A percentile compares a stretch with the other conserved stretches of the same genome.
Evolutionary conservation across 2,329 filamentous ascomycete species (phyloP).

Genomic region (Penicillium corylophilum): DNA sequence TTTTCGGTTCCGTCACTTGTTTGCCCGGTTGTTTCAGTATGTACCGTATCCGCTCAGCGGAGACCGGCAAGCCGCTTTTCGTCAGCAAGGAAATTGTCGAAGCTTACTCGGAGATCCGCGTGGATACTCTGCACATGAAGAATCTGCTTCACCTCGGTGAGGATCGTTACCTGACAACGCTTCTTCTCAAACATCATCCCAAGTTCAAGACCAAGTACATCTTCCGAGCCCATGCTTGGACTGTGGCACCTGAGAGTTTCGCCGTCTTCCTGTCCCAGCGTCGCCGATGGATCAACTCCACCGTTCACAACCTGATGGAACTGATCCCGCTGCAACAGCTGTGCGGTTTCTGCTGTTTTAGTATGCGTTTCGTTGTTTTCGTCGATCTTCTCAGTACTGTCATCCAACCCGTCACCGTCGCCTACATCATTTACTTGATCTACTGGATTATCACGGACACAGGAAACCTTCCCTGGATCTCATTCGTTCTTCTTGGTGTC

Average conservation of each 20-base stretch:
- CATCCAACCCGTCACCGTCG: slow-evolving; percentile 85
- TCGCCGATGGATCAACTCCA: slow-evolving; percentile 99
- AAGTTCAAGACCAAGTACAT: slow-evolving; percentile 99
- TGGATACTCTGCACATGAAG: slow-evolving; percentile 98
- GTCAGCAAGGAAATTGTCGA: slow-evolving; percentile 91
- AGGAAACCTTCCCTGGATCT: slow-evolving; percentile 71
- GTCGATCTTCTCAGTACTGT: slow-evolving; percentile 88
- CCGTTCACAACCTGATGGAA: slow-evolving; percentile 95
- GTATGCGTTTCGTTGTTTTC: slow-evolving; percentile 97
- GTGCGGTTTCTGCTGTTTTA: slow-evolving; percentile 99
- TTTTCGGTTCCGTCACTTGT: slow-evolving; percentile 97
- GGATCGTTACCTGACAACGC: slow-evolving; percentile 93
- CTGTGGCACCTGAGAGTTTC: slow-evolving; percentile 93
- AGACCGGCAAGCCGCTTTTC: slow-evolving; percentile 93
- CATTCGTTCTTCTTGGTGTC: slow-evolving; percentile 87
- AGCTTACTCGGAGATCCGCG: slow-evolving; percentile 84
- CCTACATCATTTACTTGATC: slow-evolving; percentile 87
- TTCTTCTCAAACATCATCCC: slow-evolving; percentile 86
- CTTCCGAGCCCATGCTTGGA: slow-evolving; percentile 89
- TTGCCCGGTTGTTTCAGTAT: slow-evolving; percentile 98
- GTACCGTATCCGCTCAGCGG: slow-evolving; percentile 94
- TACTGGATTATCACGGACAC: slow-evolving; percentile 65
- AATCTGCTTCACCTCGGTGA: slow-evolving; percentile 95
- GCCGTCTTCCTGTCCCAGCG: slow-evolving; percentile 93
- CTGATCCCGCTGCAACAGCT: slow-evolving; percentile 90